Conservation (phyloP, 768 basidiomycete genomes). For the Russula brevipes region DNA sequence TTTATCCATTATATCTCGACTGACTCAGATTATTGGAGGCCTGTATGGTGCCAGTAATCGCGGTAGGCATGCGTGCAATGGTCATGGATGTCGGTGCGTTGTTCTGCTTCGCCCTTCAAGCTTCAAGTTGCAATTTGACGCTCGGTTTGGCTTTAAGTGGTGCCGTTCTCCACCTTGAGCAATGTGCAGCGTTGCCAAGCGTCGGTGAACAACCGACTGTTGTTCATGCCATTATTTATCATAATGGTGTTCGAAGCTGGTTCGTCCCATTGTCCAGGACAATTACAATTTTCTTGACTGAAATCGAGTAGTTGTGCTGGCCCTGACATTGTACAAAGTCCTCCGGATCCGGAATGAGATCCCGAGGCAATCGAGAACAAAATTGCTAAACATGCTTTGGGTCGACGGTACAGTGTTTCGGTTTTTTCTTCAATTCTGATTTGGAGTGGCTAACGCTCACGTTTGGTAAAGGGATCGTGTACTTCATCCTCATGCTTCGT, state of each 20-base stretch:
- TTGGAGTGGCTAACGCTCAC: not conserved
- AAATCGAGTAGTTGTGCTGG: slow-evolving; percentile 4
- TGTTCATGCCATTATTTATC: slow-evolving; percentile 1
- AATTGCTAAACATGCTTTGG: slow-evolving; percentile 19
- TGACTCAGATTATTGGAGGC: slow-evolving; percentile 1
- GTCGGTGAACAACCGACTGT: not conserved
- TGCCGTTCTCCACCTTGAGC: not conserved
- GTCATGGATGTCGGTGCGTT: not conserved
- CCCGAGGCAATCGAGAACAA: not conserved
- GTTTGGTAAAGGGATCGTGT: slow-evolving; percentile 13
- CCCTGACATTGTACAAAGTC: slow-evolving; percentile 17
- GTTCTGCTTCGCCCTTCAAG: not conserved
- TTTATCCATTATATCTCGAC: not conserved
- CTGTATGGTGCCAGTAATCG: not conserved
- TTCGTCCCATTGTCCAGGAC: not conserved
- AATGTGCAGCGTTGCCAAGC: slow-evolving; percentile 2
- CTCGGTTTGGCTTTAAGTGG: not conserved
- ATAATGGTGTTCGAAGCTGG: slow-evolving; percentile 17
- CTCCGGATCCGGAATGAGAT: not conserved
- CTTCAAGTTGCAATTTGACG: not conserved
- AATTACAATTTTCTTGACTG: not conserved
- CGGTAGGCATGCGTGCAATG: not conserved
- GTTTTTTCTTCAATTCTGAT: no score
- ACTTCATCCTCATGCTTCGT: slow-evolving; percentile 23
- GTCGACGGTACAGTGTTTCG: not conserved